Conservation (phyloP, 192 early-diverging fungal species). For the Podila minutissima region DNA sequence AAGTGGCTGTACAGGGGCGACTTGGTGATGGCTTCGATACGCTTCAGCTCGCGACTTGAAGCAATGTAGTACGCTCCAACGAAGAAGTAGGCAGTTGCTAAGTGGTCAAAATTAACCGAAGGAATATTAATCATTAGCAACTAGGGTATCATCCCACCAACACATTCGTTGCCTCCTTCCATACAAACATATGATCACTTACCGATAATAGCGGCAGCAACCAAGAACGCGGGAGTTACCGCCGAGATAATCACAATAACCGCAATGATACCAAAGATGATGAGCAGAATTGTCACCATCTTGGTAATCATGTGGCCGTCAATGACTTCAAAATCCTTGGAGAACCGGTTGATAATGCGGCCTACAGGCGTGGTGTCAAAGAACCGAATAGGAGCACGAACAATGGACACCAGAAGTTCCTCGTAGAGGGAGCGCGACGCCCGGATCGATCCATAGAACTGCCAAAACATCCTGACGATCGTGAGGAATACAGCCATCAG, state of each 20-base stretch:
- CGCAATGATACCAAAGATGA: constrained; percentile 58
- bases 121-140: constrained; percentile 18
- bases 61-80: constrained; percentile 46
- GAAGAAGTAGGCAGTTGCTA: constrained; percentile 54
- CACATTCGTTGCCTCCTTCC: no score
- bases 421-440: constrained; percentile 69
- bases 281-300: constrained; percentile 57
- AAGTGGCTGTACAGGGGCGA: constrained; percentile 85
- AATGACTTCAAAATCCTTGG: constrained; percentile 86
- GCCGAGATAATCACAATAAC: constrained; percentile 65
- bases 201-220: constrained; percentile 61
- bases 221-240: constrained; percentile 74
- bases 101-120: constrained; percentile 54
- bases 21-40: constrained; percentile 79
- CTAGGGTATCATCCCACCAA: no score
- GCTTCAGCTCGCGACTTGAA: constrained; percentile 83
- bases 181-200: constrained; percentile 2
- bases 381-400: constrained; percentile 83
- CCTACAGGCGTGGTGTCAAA: constrained; percentile 91
- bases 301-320: constrained; percentile 69
- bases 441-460: constrained; percentile 59
- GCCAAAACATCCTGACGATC: constrained; percentile 53
- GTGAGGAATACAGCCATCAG: constrained; percentile 52
- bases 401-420: constrained; percentile 63
- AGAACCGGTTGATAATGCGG: constrained; percentile 89